Evolutionary conservation across 805 yeast genomes (phyloP), one percentile per base, ranked within the genome.

Genomic region (Candida arabinofermentans): DNA sequence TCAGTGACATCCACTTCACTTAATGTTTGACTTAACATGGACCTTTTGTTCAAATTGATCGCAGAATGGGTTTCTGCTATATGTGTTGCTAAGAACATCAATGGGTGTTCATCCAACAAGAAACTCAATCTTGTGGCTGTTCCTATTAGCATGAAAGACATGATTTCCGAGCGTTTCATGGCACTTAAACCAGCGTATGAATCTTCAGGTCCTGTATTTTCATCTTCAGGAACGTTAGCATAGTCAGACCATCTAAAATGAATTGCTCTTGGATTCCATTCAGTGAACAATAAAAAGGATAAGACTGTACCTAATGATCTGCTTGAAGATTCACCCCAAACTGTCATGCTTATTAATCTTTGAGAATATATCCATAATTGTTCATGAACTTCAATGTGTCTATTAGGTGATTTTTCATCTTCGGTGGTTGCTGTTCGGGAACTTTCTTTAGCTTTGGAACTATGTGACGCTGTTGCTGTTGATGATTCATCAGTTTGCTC

Each of bases 261-360:
- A 46, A 89, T 88, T 3, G 96, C 96, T 40, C 96, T 69, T 3
- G 96, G 96, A 53, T 89, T 88, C 98, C 98, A 90, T 61, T 91
- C 97, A 0, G 96, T 86, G 52, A 87, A 83, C 14, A 90, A 67
- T 37, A 90, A 63, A 56, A 90, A 86, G 1, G 96, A 90, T 46
- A 85, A 72, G 5, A 89, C 81, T 0, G 96, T 87, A 1, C 96
- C 96, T 3, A 89, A 76, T 0, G 93, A 83, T 48, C 96, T 67
- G 6, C 93, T 85, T 44, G 86, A 81, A 0, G 95, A 93, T 57
- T 87, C 96, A 1, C 95, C 96, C 96, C 96, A 89, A 5, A 87
- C 89, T 0, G 95, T 82, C 61, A 83, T 86, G 3, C 95, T 84
- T 32, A 88, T 82, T 44, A 87, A 68, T 46, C 81, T 61, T 64